Evolutionary conservation across 176 grass and related monocot genomes (phyloP).

Genomic region (Carex scoparia): DNA sequence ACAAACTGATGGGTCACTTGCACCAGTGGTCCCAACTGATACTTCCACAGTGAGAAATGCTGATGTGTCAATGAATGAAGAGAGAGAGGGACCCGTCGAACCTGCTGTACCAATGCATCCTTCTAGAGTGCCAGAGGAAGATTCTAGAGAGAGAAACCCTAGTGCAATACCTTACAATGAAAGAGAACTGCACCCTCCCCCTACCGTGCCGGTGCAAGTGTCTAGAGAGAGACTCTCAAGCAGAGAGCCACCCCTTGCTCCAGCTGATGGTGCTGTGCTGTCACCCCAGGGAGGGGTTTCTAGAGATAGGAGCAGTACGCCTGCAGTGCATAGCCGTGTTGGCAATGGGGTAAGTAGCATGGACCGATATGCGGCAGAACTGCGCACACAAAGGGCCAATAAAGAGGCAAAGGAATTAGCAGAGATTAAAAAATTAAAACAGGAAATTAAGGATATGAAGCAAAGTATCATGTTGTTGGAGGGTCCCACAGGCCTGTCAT

Average conservation of each 20-base stretch:
- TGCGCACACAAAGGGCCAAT: not conserved
- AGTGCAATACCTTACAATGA: not conserved
- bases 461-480: slow-evolving; percentile 5
- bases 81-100: not conserved
- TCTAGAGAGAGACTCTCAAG: slow-evolving; percentile 5
- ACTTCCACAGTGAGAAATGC: not conserved
- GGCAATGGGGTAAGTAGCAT: not conserved
- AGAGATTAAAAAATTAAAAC: slow-evolving; percentile 6
- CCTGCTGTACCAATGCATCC: not conserved
- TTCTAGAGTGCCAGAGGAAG: slow-evolving; percentile 13
- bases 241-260: not conserved
- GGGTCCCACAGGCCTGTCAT: not conserved
- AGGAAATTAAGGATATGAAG: slow-evolving; percentile 20
- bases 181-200: not conserved
- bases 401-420: slow-evolving; percentile 19
- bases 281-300: not conserved
- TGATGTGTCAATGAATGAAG: not conserved
- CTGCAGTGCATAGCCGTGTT: not conserved
- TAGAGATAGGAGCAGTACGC: not conserved
- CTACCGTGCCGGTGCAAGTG: not conserved
- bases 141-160: slow-evolving; percentile 9
- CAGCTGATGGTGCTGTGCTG: not conserved
- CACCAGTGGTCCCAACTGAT: not conserved
- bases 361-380: slow-evolving; percentile 18
- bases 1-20: not conserved